These are phyloP conservation scores for Fomes fomentarius DNA, from an alignment of 1,284 basidiomycete genomes.

Conservation along the genomic window DNA sequence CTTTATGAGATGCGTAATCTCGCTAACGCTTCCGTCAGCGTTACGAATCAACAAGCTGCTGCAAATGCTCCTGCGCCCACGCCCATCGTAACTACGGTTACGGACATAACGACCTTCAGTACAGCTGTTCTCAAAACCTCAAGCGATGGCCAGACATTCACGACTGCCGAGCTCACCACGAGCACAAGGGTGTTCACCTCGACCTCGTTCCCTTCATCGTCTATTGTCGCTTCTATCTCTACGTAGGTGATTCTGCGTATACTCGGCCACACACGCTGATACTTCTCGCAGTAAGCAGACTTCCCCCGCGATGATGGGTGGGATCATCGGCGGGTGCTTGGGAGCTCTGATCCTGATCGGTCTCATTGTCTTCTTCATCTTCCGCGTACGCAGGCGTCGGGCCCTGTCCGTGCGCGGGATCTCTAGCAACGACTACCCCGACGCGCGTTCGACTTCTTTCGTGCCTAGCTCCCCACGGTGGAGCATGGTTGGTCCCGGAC, in stretches of 20 bases:
- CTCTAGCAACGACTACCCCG: constrained; percentile 13
- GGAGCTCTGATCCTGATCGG: constrained; percentile 20
- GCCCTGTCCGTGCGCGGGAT: constrained; percentile 12
- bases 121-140: constrained; percentile 2
- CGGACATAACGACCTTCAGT: constrained; percentile 6
- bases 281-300: not conserved
- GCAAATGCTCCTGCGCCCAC: constrained; percentile 6
- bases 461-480: constrained; percentile 16
- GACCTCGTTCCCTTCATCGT: not conserved
- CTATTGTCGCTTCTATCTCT: not conserved
- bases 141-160: constrained; percentile 5
- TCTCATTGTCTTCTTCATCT: constrained; percentile 18
- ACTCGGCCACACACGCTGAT: not conserved
- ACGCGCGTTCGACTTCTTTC: too few species aligned
- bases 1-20: not conserved
- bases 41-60: constrained; percentile 10
- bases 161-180: constrained; percentile 10
- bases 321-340: constrained; percentile 22
- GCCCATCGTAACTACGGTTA: constrained; percentile 4
- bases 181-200: constrained; percentile 13
- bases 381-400: constrained; percentile 24
- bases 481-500: not conserved
- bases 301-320: constrained; percentile 13
- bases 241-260: not conserved
- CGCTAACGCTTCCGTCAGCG: not conserved